Base-by-base conservation (phyloP, 23 red algal species). In the Chondrus crispus region DNA sequence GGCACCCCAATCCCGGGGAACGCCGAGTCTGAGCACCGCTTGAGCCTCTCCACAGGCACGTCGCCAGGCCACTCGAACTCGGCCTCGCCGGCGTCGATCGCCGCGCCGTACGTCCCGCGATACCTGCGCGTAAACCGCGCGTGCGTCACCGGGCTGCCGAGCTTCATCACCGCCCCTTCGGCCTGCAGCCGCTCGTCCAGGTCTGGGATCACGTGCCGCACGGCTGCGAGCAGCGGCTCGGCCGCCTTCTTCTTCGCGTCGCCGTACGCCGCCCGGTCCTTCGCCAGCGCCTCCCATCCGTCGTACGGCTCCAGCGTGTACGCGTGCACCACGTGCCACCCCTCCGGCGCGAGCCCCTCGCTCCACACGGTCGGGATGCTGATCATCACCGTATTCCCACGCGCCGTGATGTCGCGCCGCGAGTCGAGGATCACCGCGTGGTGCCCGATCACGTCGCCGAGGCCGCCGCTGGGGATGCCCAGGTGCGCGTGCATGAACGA, bases 131-230 rank as follows among this genome's bases (percentile, higher is more conserved):
- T 87, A 52, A 84, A 96, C 7, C 85, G 39, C 30, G 66, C 95
- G 66, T 96, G 95, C 24, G 95, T 96, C 18, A 96, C 42, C 13
- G 95, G 95, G 69, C 87, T 93, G 40, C 95, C 95, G n/a, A 96
- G 41, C 57, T 84, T 87, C 38, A 71, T 40, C 51, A 96, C 42
- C 12, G 69, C 82, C 43, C 85, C 62, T 62, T 88, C 51, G 72
- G 81, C 46, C 24, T 73, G 26, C 10, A 92, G 66, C 28, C 93
- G 55, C 49, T 85, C 83, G 40, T 88, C 90, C 22, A 89, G 37
- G 54, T 93, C 95, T 47, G 95, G 95, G 30, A 96, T 90, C n/a
- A 93, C 87, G 39, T 88, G 74, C 5, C 85, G 57, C 24, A 96
- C 66, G 53, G 95, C 95, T 13, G 48, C 29, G 46, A 84, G 80